phyloP scores from a whole-genome alignment of 805 yeast genomes.

The Wickerhamiella sergipiensis region DNA sequence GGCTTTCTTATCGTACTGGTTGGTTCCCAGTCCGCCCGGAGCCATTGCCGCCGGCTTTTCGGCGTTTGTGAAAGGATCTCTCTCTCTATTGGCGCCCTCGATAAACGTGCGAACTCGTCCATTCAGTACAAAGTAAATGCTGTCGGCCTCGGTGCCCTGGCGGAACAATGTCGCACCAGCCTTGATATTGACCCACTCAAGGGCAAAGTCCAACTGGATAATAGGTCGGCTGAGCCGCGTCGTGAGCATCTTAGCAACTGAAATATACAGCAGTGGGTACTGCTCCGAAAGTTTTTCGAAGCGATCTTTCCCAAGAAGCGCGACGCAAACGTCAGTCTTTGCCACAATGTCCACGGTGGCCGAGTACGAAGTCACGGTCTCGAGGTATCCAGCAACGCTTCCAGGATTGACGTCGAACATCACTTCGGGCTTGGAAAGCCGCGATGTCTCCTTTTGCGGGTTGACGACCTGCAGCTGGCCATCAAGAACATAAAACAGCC shows the following conservation, averaged over 20 bases:
- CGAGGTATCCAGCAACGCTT: constrained; percentile 77
- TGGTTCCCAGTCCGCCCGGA: not conserved
- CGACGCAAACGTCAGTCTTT: constrained; percentile 48
- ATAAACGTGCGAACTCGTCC: constrained; percentile 66
- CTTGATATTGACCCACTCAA: constrained; percentile 88
- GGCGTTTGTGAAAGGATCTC: not conserved
- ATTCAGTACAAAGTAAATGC: constrained; percentile 76
- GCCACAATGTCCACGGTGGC: constrained; percentile 65
- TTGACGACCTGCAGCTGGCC: constrained; percentile 59
- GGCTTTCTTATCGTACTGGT: constrained; percentile 1
- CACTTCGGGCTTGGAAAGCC: constrained; percentile 2
- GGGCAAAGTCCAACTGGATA: constrained; percentile 70
- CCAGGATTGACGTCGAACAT: constrained; percentile 57
- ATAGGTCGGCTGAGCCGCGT: constrained; percentile 53
- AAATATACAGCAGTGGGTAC: constrained; percentile 59
- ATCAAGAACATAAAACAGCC: constrained; percentile 65
- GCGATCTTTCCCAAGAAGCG: constrained; percentile 49
- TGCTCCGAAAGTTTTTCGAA: constrained; percentile 59
- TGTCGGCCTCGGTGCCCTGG: constrained; percentile 80
- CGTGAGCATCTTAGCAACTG: constrained; percentile 62
- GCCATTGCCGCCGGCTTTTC: not conserved
- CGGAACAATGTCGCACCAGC: constrained; percentile 71
- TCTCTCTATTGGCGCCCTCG: constrained; percentile 9
- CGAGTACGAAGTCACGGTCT: constrained; percentile 63
- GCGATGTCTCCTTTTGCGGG: constrained; percentile 20